These are phyloP conservation scores for Histomonas meleagridis DNA, from an alignment of 208 protist genomes.

Conservation along the genomic window DNA sequence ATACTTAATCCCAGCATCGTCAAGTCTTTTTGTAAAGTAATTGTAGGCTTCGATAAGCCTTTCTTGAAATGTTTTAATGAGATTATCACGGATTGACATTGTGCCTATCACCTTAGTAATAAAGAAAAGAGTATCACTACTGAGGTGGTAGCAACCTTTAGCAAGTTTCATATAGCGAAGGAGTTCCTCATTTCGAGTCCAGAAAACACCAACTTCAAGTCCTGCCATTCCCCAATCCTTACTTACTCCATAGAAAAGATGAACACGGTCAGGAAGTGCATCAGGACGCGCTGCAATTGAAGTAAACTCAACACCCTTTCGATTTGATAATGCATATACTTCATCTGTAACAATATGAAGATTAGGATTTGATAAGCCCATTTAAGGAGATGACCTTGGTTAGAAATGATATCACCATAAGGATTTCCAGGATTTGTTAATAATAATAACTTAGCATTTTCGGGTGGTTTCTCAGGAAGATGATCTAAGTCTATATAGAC, in stretches of 20 bases:
- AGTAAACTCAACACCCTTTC: neutral
- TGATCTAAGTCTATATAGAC: neutral
- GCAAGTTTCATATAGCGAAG: neutral
- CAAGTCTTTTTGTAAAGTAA: neutral
- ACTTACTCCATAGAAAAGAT: neutral
- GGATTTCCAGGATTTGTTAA: constrained; percentile 33
- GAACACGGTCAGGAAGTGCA: neutral
- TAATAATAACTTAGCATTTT: neutral
- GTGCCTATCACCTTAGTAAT: neutral
- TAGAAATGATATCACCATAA: neutral
- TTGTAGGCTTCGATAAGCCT: neutral
- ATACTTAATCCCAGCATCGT: neutral
- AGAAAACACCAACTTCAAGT: neutral
- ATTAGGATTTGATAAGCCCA: constrained; percentile 17
- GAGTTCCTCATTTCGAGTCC: neutral
- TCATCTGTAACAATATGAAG: constrained; percentile 21
- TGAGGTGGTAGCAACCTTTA: neutral
- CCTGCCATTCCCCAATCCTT: constrained; percentile 29
- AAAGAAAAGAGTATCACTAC: neutral
- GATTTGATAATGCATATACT: neutral
- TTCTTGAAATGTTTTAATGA: neutral
- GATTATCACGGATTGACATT: neutral
- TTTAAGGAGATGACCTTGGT: neutral
- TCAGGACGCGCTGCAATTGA: neutral
- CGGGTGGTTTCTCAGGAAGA: neutral